Percentiles rank a stretch among this genome's conserved stretches.
phyloP scores from a whole-genome alignment of 305 asterid species.

The Fraxinus dipetala region DNA sequence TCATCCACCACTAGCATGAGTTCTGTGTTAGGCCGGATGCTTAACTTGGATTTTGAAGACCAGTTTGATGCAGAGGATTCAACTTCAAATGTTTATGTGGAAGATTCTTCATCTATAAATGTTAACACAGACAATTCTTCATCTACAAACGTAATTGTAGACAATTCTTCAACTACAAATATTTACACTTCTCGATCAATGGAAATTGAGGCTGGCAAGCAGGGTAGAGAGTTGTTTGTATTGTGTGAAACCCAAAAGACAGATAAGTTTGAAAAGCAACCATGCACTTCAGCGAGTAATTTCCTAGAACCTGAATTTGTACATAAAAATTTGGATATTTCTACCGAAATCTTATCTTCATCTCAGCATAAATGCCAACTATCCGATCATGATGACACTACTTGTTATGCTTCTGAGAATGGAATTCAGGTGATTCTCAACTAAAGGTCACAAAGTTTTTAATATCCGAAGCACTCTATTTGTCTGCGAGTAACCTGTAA shows the following conservation, averaged over 20 bases:
- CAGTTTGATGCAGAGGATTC: constrained; percentile 52
- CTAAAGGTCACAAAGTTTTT: constrained; percentile 12
- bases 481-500: neutral
- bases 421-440: constrained; percentile 33
- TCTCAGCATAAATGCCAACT: neutral
- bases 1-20: constrained; percentile 82
- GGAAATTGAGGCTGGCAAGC: constrained; percentile 35
- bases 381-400: constrained; percentile 10
- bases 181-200: constrained; percentile 27
- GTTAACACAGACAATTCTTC: neutral
- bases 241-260: constrained; percentile 22
- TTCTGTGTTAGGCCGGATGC: constrained; percentile 72
- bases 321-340: constrained; percentile 13
- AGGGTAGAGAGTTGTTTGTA: constrained; percentile 14
- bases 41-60: constrained; percentile 68
- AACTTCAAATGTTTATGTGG: constrained; percentile 23
- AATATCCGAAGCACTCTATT: neutral
- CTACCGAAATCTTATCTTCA: constrained; percentile 7
- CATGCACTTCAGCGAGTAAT: constrained; percentile 19
- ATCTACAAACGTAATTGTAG: neutral
- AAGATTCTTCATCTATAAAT: neutral
- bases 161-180: constrained; percentile 22
- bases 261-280: constrained; percentile 18
- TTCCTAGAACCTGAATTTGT: constrained; percentile 29
- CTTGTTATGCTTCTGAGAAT: constrained; percentile 21